Conservation (phyloP, 73 alveolate genomes). For the Paramecium octaurelia region DNA sequence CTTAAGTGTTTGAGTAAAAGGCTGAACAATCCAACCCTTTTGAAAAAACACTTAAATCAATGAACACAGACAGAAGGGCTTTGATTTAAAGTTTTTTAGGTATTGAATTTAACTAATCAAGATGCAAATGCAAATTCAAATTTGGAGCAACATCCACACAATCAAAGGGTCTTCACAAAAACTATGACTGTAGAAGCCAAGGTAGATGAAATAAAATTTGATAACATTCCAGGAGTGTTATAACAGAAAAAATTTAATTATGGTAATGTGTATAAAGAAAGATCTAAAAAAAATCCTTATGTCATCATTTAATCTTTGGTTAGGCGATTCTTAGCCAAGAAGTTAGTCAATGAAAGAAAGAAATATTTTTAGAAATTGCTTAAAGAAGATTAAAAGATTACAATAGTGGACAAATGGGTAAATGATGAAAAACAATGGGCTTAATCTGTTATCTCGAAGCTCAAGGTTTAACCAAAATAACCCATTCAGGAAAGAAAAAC, state of each 20-base stretch:
- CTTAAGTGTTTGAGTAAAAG: not conserved
- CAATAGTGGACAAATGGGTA: constrained; percentile 1
- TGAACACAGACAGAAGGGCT: not conserved
- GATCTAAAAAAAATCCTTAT: not conserved
- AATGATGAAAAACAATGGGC: not conserved
- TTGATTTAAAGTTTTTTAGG: not conserved
- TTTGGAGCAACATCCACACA: not conserved
- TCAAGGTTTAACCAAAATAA: not conserved
- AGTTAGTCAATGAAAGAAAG: not conserved
- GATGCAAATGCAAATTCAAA: not conserved
- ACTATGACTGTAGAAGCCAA: not conserved
- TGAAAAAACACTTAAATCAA: not conserved
- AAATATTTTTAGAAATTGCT: constrained; percentile 26
- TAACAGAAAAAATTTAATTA: constrained; percentile 37
- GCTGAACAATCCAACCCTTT: not conserved
- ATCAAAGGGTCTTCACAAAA: not conserved
- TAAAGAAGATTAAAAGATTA: not conserved
- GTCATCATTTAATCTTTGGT: not conserved
- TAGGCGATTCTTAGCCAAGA: not conserved
- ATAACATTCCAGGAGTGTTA: constrained; percentile 31
- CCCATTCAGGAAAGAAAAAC: not conserved
- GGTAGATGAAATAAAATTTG: not conserved
- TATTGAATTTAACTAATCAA: not conserved
- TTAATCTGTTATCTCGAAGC: not conserved
- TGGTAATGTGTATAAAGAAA: not conserved